A percentile compares a stretch with the other conserved stretches of the same genome.
Conservation (phyloP, 176 grass and related monocot genomes). For the Poa annua region DNA sequence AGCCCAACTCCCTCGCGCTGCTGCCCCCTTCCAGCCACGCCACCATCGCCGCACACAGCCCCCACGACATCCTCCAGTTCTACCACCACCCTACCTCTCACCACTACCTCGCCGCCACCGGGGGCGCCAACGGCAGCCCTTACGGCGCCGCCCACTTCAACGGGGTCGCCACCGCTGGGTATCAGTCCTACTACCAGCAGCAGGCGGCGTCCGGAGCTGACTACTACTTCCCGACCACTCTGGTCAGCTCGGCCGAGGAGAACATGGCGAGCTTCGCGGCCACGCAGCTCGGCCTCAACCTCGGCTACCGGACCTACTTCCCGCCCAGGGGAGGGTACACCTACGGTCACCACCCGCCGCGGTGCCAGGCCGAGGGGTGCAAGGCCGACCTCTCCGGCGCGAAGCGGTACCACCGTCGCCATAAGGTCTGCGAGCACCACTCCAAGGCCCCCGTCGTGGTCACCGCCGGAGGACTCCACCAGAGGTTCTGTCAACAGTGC, state of each 20-base stretch:
- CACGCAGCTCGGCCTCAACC: slow-evolving; percentile 69
- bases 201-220: slow-evolving; percentile 36
- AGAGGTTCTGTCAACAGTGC: slow-evolving; percentile 91
- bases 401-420: slow-evolving; percentile 78
- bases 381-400: slow-evolving; percentile 73
- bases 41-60: slow-evolving; percentile 38
- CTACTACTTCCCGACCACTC: slow-evolving; percentile 57
- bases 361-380: slow-evolving; percentile 77
- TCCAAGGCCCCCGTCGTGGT: slow-evolving; percentile 71
- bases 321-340: slow-evolving; percentile 54
- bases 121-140: slow-evolving; percentile 11
- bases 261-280: slow-evolving; percentile 65
- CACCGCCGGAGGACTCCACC: slow-evolving; percentile 63
- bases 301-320: slow-evolving; percentile 69
- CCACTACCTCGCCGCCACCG: slow-evolving; percentile 47
- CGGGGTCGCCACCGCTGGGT: not conserved
- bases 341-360: slow-evolving; percentile 67
- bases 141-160: slow-evolving; percentile 2
- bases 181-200: slow-evolving; percentile 52
- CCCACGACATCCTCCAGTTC: slow-evolving; percentile 61
- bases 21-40: slow-evolving; percentile 51
- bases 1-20: slow-evolving; percentile 48
- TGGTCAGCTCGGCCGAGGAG: slow-evolving; percentile 62
- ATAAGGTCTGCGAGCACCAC: slow-evolving; percentile 88
- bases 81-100: slow-evolving; percentile 54